Evolutionary conservation across 2,329 filamentous ascomycete genomes (phyloP), one percentile per base, ranked within the genome.

Genomic region (Aspergillus sp.): DNA sequence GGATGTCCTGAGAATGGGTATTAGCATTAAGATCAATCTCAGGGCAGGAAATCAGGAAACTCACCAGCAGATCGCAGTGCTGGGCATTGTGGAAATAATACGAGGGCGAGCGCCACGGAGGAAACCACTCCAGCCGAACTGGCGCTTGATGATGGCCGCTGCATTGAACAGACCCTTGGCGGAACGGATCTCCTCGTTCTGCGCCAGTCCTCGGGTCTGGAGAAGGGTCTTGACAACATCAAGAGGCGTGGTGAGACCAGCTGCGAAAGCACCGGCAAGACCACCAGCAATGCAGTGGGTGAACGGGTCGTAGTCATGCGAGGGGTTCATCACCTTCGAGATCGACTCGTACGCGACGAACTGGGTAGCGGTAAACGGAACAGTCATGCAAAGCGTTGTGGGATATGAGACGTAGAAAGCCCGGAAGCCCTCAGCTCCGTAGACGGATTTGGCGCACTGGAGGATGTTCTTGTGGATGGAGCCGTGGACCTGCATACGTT

Each of bases 321-420:
- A 74, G 0, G 90, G 89, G 67, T 97, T 96, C 82, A 97, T 90
- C 39, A 86, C 68, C 56, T 94, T 97, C 3, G 90, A 96, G 54
- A 97, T 83, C 27, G 91, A 95, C 67, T 97, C 93, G 77, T 98
- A 98, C 43, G 90, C 90, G 62, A 95, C 88, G 67, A 98, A 97
- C 65, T 98, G 93, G 7, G 96, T 81, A 7, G 93, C 91, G 9
- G 91, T 97, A 67, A 97, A 98, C 3, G 93, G 93, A 2, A 98
- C 90, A 10, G 93, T 97, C 93, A 98, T 98, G 61, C 89, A 95
- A 27, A 98, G 76, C 2, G 93, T 98, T 13, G 93, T 98, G 11
- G 93, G 93, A 67, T 98, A 98, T 26, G 93, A 98, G 58, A 98
- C 85, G 73, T 98, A 98, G 72, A 98, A 98, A 43, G 93, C 91